Conservation (phyloP, 106 monocot species). For the Phalaenopsis aphrodite region DNA sequence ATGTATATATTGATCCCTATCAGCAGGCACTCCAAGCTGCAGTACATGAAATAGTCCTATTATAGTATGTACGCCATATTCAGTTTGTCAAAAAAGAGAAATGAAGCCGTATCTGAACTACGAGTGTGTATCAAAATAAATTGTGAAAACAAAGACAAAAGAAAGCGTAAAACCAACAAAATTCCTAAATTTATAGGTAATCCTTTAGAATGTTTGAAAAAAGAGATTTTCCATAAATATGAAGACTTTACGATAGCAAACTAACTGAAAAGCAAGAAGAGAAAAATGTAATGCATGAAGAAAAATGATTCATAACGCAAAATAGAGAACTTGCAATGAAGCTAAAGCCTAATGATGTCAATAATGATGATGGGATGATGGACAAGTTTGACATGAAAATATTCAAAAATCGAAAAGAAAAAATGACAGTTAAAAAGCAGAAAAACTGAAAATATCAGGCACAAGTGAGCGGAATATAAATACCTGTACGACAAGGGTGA, state of each 20-base stretch:
- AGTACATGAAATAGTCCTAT: conserved; percentile 6
- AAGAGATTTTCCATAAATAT: not conserved
- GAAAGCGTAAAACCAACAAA: not conserved
- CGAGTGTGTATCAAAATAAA: not conserved
- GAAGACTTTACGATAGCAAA: not conserved
- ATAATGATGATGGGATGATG: not conserved
- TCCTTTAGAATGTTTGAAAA: not conserved
- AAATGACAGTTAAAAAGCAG: not conserved
- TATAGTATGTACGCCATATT: not conserved
- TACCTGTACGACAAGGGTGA: conserved; percentile 77
- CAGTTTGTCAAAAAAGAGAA: not conserved
- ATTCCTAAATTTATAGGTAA: not conserved
- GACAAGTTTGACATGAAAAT: not conserved
- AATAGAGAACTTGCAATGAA: not conserved
- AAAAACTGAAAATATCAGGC: not conserved
- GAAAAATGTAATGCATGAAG: not conserved
- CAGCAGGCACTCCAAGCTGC: conserved; percentile 74
- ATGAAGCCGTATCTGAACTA: not conserved
- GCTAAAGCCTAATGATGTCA: not conserved
- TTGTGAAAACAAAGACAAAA: not conserved
- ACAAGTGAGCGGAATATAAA: not conserved
- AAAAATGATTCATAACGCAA: not conserved
- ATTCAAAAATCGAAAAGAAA: not conserved
- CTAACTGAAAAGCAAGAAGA: not conserved
- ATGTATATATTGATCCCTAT: conserved; percentile 85